A percentile compares a stretch with the other conserved stretches of the same genome.
Conservation (phyloP, 495 filamentous ascomycete genomes). For the Cryomyces minteri region DNA sequence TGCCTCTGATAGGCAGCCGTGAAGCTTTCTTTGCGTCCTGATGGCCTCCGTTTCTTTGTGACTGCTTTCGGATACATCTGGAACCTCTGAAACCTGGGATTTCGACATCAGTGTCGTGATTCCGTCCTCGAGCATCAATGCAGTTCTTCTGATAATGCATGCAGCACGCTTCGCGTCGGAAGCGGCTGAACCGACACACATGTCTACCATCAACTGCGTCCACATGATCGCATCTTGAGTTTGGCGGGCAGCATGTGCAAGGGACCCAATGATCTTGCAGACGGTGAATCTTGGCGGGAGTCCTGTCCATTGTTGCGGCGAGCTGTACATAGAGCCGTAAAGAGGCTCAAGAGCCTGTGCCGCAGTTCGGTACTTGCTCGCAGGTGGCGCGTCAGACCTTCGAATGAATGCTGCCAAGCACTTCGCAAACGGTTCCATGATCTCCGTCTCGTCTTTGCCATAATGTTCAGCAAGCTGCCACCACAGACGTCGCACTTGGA, state of each 20-base stretch:
- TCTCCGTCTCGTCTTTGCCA: conserved; percentile 46
- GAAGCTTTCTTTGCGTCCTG: too few species aligned
- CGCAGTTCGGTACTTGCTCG: conserved; percentile 14
- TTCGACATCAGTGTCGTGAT: too few species aligned
- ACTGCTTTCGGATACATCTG: too few species aligned
- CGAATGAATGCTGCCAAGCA: conserved; percentile 45
- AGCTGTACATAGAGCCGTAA: not conserved
- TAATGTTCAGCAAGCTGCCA: conserved; percentile 58
- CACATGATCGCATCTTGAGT: too few species aligned
- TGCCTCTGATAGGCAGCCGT: not conserved
- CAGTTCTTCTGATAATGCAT: not conserved
- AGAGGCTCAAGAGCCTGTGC: conserved; percentile 1
- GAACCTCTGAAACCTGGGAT: too few species aligned
- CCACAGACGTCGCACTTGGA: conserved; percentile 45
- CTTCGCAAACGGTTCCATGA: conserved; percentile 47
- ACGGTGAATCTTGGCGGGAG: too few species aligned
- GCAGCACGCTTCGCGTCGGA: not conserved
- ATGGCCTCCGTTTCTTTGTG: too few species aligned
- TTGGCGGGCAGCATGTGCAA: too few species aligned
- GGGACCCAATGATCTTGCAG: too few species aligned
- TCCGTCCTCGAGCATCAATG: not conserved
- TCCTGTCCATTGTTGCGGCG: too few species aligned
- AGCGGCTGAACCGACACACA: not conserved
- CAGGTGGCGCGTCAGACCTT: conserved; percentile 17
- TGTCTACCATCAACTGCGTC: not conserved